phyloP scores from a whole-genome alignment of 106 monocot genomes.

The Gastrodia elata region DNA sequence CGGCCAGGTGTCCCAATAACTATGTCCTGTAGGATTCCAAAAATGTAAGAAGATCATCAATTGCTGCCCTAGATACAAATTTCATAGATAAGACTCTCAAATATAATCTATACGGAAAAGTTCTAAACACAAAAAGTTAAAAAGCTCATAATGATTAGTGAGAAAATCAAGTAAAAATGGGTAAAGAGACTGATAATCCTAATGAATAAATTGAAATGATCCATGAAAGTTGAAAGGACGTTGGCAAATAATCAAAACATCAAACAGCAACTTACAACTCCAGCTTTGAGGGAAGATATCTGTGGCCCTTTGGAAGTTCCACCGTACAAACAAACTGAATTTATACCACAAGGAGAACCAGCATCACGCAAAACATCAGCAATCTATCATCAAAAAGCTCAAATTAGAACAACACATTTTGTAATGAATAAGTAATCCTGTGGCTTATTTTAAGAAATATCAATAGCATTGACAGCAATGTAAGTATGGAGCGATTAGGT shows the following conservation, averaged over 20 bases:
- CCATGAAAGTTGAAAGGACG: background rate
- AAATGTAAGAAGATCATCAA: background rate
- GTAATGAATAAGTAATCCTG: background rate
- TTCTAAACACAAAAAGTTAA: background rate
- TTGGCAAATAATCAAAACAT: background rate
- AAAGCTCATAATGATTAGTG: background rate
- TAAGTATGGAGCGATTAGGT: background rate
- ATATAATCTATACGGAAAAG: too few species aligned
- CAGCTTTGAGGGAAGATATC: slow-evolving; percentile 79
- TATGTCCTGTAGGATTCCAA: slow-evolving; percentile 50
- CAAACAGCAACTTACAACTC: slow-evolving; percentile 66
- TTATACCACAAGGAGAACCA: slow-evolving; percentile 70
- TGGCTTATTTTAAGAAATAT: background rate
- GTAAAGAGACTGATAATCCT: background rate
- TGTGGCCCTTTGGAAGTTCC: slow-evolving; percentile 97
- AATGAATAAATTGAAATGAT: background rate
- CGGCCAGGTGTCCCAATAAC: slow-evolving; percentile 94
- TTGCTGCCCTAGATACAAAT: background rate
- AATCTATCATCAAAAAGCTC: slow-evolving; percentile 50
- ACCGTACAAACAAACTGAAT: slow-evolving; percentile 87
- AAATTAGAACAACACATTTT: slow-evolving; percentile 8
- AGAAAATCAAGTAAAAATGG: background rate
- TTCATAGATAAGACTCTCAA: background rate
- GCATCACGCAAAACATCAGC: slow-evolving; percentile 87
- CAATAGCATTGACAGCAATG: background rate